These are phyloP conservation scores for Margaritispora aquatica DNA, from an alignment of 495 filamentous ascomycete genomes.

Conservation along the genomic window DNA sequence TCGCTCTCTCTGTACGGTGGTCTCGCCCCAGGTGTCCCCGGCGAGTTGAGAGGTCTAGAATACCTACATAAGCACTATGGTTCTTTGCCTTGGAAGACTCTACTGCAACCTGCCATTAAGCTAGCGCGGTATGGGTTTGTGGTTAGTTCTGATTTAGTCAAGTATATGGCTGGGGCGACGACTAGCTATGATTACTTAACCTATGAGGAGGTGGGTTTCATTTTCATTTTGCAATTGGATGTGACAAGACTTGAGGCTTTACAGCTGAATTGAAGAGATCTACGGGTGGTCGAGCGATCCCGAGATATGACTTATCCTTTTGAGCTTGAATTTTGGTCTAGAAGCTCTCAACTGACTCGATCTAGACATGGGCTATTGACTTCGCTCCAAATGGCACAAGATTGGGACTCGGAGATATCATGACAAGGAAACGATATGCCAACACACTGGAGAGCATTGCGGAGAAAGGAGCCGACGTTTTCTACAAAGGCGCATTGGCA, in stretches of 20 bases:
- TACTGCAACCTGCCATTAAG: constrained; percentile 64
- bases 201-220: constrained; percentile 61
- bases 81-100: constrained; percentile 55
- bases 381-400: constrained; percentile 72
- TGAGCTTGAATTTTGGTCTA: no score
- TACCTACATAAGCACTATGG: constrained; percentile 72
- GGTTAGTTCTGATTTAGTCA: constrained; percentile 58
- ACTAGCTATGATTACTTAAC: constrained; percentile 53
- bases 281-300: no score
- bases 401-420: constrained; percentile 64
- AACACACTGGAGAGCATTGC: constrained; percentile 66
- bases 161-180: constrained; percentile 51
- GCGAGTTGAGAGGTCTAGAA: constrained; percentile 74
- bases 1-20: constrained; percentile 45
- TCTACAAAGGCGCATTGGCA: constrained; percentile 61
- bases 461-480: constrained; percentile 59
- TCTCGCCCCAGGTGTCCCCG: constrained; percentile 73
- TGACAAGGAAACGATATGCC: constrained; percentile 77
- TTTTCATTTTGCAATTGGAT: no score
- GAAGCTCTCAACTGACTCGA: background rate
- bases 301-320: no score
- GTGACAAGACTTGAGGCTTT: no score
- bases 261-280: no score
- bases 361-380: constrained; percentile 78
- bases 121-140: constrained; percentile 70